A percentile compares a stretch with the other conserved stretches of the same genome.
These are phyloP conservation scores for Thuja plicata DNA, from an alignment of 83 land plant genomes.

Conservation along the genomic window DNA sequence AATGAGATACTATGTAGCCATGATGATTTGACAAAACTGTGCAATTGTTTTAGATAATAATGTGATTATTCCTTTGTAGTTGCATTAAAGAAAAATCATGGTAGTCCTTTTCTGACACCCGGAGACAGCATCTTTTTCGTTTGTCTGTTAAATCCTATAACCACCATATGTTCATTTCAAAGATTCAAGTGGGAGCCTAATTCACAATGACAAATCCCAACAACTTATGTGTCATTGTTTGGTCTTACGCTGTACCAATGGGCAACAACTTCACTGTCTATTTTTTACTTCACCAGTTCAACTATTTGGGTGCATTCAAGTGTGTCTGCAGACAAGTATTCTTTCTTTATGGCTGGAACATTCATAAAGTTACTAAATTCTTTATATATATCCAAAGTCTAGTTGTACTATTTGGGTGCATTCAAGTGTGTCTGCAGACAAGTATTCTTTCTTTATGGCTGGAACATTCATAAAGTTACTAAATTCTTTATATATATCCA, in stretches of 20 bases:
- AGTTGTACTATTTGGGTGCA: not conserved
- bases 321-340: not conserved
- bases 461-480: not conserved
- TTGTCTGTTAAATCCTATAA: too few species aligned
- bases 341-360: not conserved
- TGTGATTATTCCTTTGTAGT: too few species aligned
- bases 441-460: not conserved
- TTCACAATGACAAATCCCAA: too few species aligned
- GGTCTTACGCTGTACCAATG: too few species aligned
- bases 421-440: not conserved
- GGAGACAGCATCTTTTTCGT: too few species aligned
- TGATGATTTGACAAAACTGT: not conserved
- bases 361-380: not conserved
- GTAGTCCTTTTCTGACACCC: too few species aligned
- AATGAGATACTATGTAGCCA: too few species aligned
- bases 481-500: not conserved
- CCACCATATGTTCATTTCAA: too few species aligned
- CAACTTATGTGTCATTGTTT: too few species aligned
- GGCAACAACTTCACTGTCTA: too few species aligned
- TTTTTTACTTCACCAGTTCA: not conserved
- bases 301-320: not conserved
- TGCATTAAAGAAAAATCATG: too few species aligned
- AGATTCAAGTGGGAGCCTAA: too few species aligned
- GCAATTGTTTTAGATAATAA: not conserved
- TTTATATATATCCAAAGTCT: not conserved